Evolutionary conservation across 257 asterid species (phyloP).

Genomic region (Jasminum sambac): DNA sequence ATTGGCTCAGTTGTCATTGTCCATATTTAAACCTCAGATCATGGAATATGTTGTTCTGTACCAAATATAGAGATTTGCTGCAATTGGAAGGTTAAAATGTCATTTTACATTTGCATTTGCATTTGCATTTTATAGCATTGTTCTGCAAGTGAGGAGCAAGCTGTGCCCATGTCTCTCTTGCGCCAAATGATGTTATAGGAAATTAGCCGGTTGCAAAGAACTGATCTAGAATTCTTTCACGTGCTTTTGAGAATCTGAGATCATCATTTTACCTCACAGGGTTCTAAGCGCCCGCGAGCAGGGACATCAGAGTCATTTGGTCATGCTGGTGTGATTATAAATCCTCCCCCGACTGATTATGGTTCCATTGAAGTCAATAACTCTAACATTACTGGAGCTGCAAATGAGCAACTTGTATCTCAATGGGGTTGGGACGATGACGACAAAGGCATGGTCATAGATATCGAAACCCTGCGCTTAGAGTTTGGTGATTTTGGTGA

Average conservation of each 20-base stretch:
- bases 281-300: constrained; percentile 68
- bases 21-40: background rate
- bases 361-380: constrained; percentile 69
- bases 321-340: constrained; percentile 72
- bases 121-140: background rate
- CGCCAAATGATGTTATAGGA: background rate
- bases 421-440: constrained; percentile 97
- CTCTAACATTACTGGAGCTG: constrained; percentile 50
- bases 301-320: constrained; percentile 81
- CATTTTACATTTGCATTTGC: background rate
- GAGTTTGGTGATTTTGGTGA: constrained; percentile 99
- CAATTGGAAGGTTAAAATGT: background rate
- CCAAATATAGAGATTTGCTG: background rate
- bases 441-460: constrained; percentile 74
- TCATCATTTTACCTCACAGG: constrained; percentile 44
- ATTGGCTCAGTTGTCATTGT: background rate
- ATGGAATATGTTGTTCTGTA: background rate
- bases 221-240: background rate
- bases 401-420: constrained; percentile 56
- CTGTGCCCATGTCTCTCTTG: constrained; percentile 4
- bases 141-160: constrained; percentile 17
- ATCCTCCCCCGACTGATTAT: constrained; percentile 70
- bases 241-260: constrained; percentile 7
- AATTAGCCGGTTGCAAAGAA: constrained; percentile 1
- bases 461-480: constrained; percentile 80